These are phyloP conservation scores for Lantana camara DNA, from an alignment of 257 asterid species.

Conservation along the genomic window DNA sequence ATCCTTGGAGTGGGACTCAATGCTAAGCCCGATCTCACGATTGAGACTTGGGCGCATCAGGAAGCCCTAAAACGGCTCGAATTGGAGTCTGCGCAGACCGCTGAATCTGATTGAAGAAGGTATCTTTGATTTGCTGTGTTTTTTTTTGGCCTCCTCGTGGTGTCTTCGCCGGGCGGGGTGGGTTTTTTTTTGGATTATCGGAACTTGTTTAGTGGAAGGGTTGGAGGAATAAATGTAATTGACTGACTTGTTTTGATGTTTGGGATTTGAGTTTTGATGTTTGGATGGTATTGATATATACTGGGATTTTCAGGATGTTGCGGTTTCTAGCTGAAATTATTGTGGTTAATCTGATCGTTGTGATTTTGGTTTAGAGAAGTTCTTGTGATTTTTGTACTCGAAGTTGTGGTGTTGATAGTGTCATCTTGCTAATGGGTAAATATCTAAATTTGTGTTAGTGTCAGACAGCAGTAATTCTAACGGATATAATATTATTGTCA, in stretches of 20 bases:
- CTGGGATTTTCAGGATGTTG: slow-evolving; percentile 9
- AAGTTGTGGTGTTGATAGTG: background rate
- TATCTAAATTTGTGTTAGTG: too few species aligned
- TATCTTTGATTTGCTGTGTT: slow-evolving; percentile 25
- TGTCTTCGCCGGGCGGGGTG: slow-evolving; percentile 23
- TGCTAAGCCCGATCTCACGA: slow-evolving; percentile 96
- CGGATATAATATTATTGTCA: too few species aligned
- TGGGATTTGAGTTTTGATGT: slow-evolving; percentile 4
- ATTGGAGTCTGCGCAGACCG: slow-evolving; percentile 49
- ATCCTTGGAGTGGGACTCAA: slow-evolving; percentile 91
- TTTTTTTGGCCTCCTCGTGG: background rate
- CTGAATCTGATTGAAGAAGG: slow-evolving; percentile 41
- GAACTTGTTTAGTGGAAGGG: slow-evolving; percentile 31
- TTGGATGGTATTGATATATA: slow-evolving; percentile 22
- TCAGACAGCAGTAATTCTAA: too few species aligned
- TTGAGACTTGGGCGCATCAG: slow-evolving; percentile 98
- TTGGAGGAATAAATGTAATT: slow-evolving; percentile 36
- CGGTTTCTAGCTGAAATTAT: slow-evolving; percentile 1
- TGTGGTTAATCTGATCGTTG: background rate
- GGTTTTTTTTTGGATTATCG: slow-evolving; percentile 26
- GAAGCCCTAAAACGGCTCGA: slow-evolving; percentile 93
- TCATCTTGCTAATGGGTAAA: too few species aligned
- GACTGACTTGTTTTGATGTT: slow-evolving; percentile 6
- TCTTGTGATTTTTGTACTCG: background rate
- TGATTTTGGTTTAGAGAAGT: background rate